Evolutionary conservation across 2,329 filamentous ascomycete genomes (phyloP).

Genomic region (Periconia macrospinosa): DNA sequence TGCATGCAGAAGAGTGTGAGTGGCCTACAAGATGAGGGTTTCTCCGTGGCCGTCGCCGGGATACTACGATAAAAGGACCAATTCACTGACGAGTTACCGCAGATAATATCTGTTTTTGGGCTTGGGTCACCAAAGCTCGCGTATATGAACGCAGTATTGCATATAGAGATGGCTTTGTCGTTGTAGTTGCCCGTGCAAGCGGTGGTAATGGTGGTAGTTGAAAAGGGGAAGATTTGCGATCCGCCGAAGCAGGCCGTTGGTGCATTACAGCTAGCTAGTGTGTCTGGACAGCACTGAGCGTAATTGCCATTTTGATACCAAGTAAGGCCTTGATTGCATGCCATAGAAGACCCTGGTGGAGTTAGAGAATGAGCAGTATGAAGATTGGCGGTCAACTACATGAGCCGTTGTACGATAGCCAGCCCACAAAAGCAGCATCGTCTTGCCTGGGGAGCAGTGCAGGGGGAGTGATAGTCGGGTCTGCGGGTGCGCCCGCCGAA

Average conservation of each 20-base stretch:
- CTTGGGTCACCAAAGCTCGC: conserved; percentile 29
- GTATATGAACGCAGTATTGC: conserved; percentile 35
- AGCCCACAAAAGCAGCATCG: conserved; percentile 28
- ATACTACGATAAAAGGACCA: conserved; percentile 32
- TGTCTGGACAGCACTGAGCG: conserved; percentile 33
- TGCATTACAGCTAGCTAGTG: conserved; percentile 22
- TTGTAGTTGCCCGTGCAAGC: conserved; percentile 32
- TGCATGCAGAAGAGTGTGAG: neutral
- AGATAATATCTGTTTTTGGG: conserved; percentile 32
- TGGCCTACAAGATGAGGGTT: conserved; percentile 7
- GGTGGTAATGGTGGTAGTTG: conserved; percentile 21
- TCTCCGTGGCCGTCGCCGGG: conserved; percentile 18
- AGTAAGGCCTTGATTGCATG: conserved; percentile 25
- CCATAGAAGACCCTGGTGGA: conserved; percentile 21
- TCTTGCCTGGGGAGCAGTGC: conserved; percentile 32
- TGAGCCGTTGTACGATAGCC: conserved; percentile 17
- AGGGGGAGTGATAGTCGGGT: conserved; percentile 33
- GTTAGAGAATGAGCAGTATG: conserved; percentile 1
- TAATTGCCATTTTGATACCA: conserved; percentile 34
- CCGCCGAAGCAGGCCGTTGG: conserved; percentile 30
- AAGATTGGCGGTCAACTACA: conserved; percentile 16
- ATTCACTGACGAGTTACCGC: conserved; percentile 21
- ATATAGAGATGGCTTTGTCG: conserved; percentile 20
- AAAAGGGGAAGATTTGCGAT: conserved; percentile 28
- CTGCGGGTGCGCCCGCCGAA: conserved; percentile 21